Evolutionary conservation across 176 grass and related monocot species (phyloP).

Genomic region (Stipa capillata): DNA sequence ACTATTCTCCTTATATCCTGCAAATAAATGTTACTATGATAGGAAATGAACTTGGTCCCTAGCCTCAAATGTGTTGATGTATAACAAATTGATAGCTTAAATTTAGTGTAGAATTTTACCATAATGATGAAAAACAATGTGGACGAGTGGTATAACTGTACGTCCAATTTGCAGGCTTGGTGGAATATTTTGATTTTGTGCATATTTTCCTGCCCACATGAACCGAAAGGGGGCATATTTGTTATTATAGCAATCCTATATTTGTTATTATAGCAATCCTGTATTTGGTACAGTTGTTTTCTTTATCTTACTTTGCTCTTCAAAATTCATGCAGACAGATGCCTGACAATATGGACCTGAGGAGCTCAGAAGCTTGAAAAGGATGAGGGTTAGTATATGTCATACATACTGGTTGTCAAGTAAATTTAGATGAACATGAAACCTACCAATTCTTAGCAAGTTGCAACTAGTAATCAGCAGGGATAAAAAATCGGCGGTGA

Average conservation of each 20-base stretch:
- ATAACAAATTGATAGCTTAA: too few relatives aligned
- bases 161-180: background rate
- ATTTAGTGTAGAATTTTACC: background rate
- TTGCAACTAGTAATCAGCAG: too few relatives aligned
- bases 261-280: background rate
- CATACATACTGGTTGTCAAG: too few relatives aligned
- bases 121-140: background rate
- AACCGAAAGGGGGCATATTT: too few relatives aligned
- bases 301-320: constrained; percentile 16
- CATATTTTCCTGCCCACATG: too few relatives aligned
- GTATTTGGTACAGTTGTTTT: background rate
- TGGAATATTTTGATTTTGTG: background rate
- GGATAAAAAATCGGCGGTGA: too few relatives aligned
- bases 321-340: constrained; percentile 37
- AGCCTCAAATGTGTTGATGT: background rate
- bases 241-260: too few relatives aligned
- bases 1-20: background rate
- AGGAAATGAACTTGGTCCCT: background rate
- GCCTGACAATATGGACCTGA: constrained; percentile 60
- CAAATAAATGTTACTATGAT: constrained; percentile 7
- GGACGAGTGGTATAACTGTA: background rate
- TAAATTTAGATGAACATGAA: too few relatives aligned
- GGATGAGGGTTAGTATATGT: too few relatives aligned
- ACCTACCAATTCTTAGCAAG: too few relatives aligned
- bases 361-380: too few relatives aligned